Evolutionary conservation across 2,329 filamentous ascomycete genomes (phyloP).

Genomic region (Aspergillus fischeri): DNA sequence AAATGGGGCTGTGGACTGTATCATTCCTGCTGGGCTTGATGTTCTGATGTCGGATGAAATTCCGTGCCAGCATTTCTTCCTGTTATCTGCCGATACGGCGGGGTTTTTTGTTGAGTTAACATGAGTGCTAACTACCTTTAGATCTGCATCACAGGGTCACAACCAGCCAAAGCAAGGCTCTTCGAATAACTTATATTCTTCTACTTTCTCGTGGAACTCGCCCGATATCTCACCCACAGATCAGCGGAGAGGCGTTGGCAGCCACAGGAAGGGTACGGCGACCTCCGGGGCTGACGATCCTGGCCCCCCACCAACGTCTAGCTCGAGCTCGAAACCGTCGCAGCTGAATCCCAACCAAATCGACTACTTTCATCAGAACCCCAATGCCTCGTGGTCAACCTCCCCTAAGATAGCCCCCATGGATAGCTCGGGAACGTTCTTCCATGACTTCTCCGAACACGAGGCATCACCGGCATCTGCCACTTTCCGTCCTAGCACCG

Average conservation of each 20-base stretch:
- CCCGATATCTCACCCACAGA: constrained; percentile 38
- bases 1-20: not conserved
- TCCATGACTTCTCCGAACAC: constrained; percentile 37
- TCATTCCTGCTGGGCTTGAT: not conserved
- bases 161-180: constrained; percentile 13
- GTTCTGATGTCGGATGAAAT: not conserved
- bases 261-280: constrained; percentile 33
- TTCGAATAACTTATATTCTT: constrained; percentile 26
- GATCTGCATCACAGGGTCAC: constrained; percentile 20
- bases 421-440: constrained; percentile 32
- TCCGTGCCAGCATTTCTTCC: not conserved
- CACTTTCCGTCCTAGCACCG: constrained; percentile 58
- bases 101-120: not conserved
- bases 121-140: constrained; percentile 14
- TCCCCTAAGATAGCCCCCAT: constrained; percentile 22
- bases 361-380: constrained; percentile 19
- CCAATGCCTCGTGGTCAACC: constrained; percentile 30
- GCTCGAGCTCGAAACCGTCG: constrained; percentile 19
- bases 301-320: constrained; percentile 17
- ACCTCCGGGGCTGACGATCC: constrained; percentile 27
- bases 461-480: constrained; percentile 62
- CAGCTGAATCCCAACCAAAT: constrained; percentile 18
- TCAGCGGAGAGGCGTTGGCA: constrained; percentile 30
- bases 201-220: constrained; percentile 33
- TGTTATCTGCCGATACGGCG: not conserved